phyloP scores from a whole-genome alignment of 768 basidiomycete species.

The Phanerochaete carnosa region DNA sequence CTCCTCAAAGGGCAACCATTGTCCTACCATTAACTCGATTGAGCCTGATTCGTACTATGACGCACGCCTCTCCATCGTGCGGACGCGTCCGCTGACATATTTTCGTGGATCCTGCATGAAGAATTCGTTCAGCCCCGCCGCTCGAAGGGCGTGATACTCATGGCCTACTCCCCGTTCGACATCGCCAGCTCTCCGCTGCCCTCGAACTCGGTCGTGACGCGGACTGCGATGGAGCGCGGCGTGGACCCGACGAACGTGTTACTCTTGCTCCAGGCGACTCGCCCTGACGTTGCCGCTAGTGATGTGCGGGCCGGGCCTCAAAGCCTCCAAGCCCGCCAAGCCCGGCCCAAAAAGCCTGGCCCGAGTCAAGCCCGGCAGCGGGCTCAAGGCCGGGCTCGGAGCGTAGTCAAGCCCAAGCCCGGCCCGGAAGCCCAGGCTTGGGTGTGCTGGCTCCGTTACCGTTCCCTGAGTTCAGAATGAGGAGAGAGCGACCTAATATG shows the following conservation, averaged over 20 bases:
- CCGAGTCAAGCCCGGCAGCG: too few species aligned
- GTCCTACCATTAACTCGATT: conserved; percentile 80
- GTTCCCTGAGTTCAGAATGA: too few species aligned
- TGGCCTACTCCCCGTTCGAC: conserved; percentile 68
- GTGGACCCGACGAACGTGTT: conserved; percentile 59
- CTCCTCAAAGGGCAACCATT: conserved; percentile 53
- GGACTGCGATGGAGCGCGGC: too few species aligned
- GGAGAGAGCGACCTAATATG: too few species aligned
- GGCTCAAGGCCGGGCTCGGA: too few species aligned
- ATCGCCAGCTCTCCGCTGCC: conserved; percentile 68
- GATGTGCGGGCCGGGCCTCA: too few species aligned
- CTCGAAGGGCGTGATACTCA: conserved; percentile 66
- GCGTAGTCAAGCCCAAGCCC: too few species aligned
- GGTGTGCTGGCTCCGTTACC: too few species aligned
- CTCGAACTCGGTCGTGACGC: conserved; percentile 57
- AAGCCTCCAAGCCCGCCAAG: too few species aligned
- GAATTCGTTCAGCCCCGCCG: conserved; percentile 62
- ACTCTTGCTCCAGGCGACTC: conserved; percentile 74
- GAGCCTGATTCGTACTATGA: conserved; percentile 74
- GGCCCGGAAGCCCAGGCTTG: too few species aligned
- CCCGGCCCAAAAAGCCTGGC: too few species aligned
- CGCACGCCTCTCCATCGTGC: conserved; percentile 22
- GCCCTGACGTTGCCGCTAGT: conserved; percentile 57
- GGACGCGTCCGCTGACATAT: background rate
- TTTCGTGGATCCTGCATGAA: conserved; percentile 54